These are phyloP conservation scores for Curvularia eragrostidis DNA, from an alignment of 2,329 filamentous ascomycete genomes.

Conservation along the genomic window DNA sequence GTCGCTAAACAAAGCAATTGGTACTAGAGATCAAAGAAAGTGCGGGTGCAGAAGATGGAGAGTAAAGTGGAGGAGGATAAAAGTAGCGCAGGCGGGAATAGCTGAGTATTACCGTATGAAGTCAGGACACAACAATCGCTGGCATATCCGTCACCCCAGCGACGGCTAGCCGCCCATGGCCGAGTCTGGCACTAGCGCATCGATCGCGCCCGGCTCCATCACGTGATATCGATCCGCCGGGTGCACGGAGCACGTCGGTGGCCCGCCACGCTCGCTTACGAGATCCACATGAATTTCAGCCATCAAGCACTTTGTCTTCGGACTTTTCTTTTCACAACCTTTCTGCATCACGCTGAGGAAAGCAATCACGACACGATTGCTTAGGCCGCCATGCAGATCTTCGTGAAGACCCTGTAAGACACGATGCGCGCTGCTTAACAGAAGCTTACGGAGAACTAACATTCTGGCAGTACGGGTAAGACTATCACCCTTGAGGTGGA, in stretches of 20 bases:
- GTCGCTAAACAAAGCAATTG: slow-evolving; percentile 17
- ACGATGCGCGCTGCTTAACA: background rate
- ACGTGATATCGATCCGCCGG: background rate
- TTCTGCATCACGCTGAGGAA: slow-evolving; percentile 19
- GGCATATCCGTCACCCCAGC: slow-evolving; percentile 33
- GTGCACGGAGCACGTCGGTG: background rate
- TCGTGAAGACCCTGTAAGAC: slow-evolving; percentile 78
- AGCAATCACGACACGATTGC: slow-evolving; percentile 15
- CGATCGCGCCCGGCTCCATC: background rate
- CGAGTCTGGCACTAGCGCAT: slow-evolving; percentile 4
- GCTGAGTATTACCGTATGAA: slow-evolving; percentile 32
- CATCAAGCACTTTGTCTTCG: background rate
- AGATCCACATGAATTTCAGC: slow-evolving; percentile 7
- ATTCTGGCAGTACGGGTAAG: slow-evolving; percentile 80
- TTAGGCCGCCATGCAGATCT: slow-evolving; percentile 80
- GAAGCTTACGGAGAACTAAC: slow-evolving; percentile 23
- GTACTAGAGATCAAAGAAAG: slow-evolving; percentile 31
- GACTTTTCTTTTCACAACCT: slow-evolving; percentile 11
- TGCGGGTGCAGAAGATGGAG: slow-evolving; percentile 32
- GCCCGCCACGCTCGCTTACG: slow-evolving; percentile 4
- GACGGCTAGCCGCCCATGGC: slow-evolving; percentile 25
- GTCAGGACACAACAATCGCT: slow-evolving; percentile 36
- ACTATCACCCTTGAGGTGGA: slow-evolving; percentile 99
- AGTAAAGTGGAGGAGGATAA: slow-evolving; percentile 30
- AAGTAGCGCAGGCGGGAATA: slow-evolving; percentile 36